Evolutionary conservation across 371 early-diverging fungal genomes (phyloP), one percentile per base, ranked within the genome.

Genomic region (Mortierella sp.): DNA sequence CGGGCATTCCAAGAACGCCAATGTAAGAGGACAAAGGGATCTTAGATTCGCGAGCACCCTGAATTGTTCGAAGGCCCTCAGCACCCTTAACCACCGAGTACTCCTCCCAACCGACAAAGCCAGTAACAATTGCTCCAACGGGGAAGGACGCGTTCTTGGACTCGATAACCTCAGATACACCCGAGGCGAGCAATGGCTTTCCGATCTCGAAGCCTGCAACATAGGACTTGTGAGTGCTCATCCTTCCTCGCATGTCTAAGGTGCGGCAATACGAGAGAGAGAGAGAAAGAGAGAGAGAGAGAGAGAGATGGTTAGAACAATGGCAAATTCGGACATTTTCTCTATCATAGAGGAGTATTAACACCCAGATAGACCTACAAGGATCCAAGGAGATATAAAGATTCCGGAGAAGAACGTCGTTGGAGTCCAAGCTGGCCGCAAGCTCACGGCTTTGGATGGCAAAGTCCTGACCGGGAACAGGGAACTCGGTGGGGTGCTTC

Each of bases 91-190:
- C 26, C 4, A 87, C 80, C 12, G 80, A 66, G 57, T 87, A 88
- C 30, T 89, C 74, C 55, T 82, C 87, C 85, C 90, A 93, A 14
- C 84, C 84, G 25, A 86, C 75, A 18, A 80, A 51, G 15, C 90
- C 91, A 28, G 84, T 80, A 18, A 93, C 91, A 21, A 88, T 65
- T 63, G 91, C 86, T 58, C 90, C 91, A 14, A 83, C 87, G 56
- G 84, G 84, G 79, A 85, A 89, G 30, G 84, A 70, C 21, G 77
- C 68, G 70, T 86, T 84, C 66, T 85, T 84, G n/a, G 89, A 88
- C 48, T 86, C 84, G 50, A 89, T 73, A 18, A 93, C 91, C 46
- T 88, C 84, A 19, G 82, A 82, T 68, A 93, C 85, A 26, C 84
- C 89, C 23, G 82, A 75, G 53, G 87, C 89, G 29, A 70, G 69